These are phyloP conservation scores for Russula sp. DNA, from an alignment of 768 basidiomycete genomes.

Conservation along the genomic window DNA sequence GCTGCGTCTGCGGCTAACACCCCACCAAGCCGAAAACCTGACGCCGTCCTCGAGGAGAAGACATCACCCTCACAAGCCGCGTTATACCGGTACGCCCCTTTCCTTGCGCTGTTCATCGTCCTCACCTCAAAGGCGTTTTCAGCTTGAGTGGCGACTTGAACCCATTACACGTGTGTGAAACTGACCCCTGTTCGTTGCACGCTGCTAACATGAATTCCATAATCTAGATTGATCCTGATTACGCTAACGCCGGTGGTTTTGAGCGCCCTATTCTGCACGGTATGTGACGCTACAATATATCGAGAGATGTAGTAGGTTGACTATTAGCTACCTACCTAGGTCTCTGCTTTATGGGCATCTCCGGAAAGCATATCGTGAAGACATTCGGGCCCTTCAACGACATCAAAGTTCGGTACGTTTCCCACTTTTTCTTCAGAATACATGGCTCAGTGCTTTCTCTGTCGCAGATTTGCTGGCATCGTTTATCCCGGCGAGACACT, in stretches of 20 bases:
- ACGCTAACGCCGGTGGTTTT: slow-evolving; percentile 94
- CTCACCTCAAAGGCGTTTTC: slow-evolving; percentile 9
- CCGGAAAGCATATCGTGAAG: slow-evolving; percentile 89
- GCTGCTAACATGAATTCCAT: background rate
- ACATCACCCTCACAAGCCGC: slow-evolving; percentile 82
- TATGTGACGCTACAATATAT: slow-evolving; percentile 26
- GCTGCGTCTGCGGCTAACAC: slow-evolving; percentile 78
- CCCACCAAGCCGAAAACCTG: slow-evolving; percentile 79
- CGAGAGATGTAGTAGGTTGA: background rate
- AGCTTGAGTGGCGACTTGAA: slow-evolving; percentile 91
- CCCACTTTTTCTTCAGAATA: background rate
- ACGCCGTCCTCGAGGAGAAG: slow-evolving; percentile 85
- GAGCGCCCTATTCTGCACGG: slow-evolving; percentile 84
- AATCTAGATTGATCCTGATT: slow-evolving; percentile 80
- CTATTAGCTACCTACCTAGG: slow-evolving; percentile 39
- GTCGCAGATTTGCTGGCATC: slow-evolving; percentile 75
- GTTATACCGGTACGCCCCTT: slow-evolving; percentile 68
- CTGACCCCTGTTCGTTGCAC: background rate
- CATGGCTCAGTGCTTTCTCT: slow-evolving; percentile 17
- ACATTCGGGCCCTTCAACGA: slow-evolving; percentile 82
- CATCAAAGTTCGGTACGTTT: slow-evolving; percentile 86
- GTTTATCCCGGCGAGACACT: slow-evolving; percentile 96
- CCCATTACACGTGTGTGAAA: slow-evolving; percentile 71
- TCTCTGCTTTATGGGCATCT: slow-evolving; percentile 88
- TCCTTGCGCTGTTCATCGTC: background rate